Percentiles rank a stretch among this genome's conserved stretches.
These are phyloP conservation scores for Chytridiales sp. DNA, from an alignment of 371 early-diverging fungal species.

Conservation along the genomic window DNA sequence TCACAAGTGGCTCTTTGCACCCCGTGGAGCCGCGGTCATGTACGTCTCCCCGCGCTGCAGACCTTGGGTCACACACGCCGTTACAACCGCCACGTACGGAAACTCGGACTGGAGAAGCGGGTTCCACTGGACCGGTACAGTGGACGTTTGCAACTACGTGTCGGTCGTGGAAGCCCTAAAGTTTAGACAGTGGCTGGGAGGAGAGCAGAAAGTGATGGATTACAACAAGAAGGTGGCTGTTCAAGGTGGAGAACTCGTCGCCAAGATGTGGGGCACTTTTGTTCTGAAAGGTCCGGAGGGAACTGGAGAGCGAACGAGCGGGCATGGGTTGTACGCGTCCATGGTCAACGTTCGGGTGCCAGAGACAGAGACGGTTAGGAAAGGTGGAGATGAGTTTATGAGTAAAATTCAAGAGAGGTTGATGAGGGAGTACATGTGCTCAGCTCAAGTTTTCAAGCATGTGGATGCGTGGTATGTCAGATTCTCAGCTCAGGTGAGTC, in stretches of 20 bases:
- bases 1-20: slow-evolving; percentile 69
- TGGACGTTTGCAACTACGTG: slow-evolving; percentile 26
- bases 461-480: slow-evolving; percentile 53
- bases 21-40: slow-evolving; percentile 59
- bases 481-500: slow-evolving; percentile 56
- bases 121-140: slow-evolving; percentile 20
- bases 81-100: neutral
- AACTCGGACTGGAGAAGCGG: slow-evolving; percentile 21
- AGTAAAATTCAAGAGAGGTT: slow-evolving; percentile 37
- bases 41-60: slow-evolving; percentile 52
- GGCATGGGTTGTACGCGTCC: slow-evolving; percentile 26
- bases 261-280: slow-evolving; percentile 57
- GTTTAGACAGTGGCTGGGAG: slow-evolving; percentile 61
- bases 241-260: slow-evolving; percentile 57
- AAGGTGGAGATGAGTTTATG: slow-evolving; percentile 21
- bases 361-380: neutral
- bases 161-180: slow-evolving; percentile 54
- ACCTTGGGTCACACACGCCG: neutral
- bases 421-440: slow-evolving; percentile 47
- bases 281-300: slow-evolving; percentile 44
- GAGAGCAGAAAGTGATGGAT: slow-evolving; percentile 58
- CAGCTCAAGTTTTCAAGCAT: slow-evolving; percentile 43
- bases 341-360: slow-evolving; percentile 71
- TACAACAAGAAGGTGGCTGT: slow-evolving; percentile 60
- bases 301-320: slow-evolving; percentile 26